Conservation (phyloP, 2,329 filamentous ascomycete species). For the Leptographium procerum region DNA sequence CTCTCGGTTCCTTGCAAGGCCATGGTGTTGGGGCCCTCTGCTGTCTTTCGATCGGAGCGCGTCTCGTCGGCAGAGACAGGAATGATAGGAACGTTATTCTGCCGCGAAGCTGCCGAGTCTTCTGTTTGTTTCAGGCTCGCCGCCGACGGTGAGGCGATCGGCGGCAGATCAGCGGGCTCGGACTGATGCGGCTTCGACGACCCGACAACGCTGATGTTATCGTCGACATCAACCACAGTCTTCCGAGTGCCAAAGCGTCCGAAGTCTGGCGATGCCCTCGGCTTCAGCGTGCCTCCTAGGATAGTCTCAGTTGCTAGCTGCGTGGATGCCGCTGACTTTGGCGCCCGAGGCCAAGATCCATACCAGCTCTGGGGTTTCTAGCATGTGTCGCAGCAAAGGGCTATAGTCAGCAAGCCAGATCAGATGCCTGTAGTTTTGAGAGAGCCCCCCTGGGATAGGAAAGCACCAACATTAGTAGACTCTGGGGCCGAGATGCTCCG, state of each 20-base stretch:
- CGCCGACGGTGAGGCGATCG: not conserved
- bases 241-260: slow-evolving; percentile 38
- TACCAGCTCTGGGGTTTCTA: slow-evolving; percentile 41
- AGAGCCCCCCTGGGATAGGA: not conserved
- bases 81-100: not conserved
- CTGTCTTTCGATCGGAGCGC: not conserved
- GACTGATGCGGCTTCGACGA: not conserved
- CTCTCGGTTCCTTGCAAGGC: not conserved
- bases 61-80: not conserved
- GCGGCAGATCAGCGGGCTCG: not conserved
- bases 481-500: slow-evolving; percentile 5
- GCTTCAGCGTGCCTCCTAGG: slow-evolving; percentile 40
- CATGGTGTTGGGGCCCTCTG: not conserved
- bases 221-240: slow-evolving; percentile 14
- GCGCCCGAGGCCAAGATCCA: slow-evolving; percentile 44
- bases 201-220: slow-evolving; percentile 10
- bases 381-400: not conserved
- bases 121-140: not conserved
- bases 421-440: not conserved
- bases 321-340: slow-evolving; percentile 48
- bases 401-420: not conserved
- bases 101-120: not conserved
- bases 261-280: slow-evolving; percentile 35
- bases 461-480: slow-evolving; percentile 5
- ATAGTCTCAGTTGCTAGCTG: slow-evolving; percentile 51